Evolutionary conservation across 257 asterid species (phyloP), one percentile per base, ranked within the genome.

Genomic region (Solanum pinnatisectum): DNA sequence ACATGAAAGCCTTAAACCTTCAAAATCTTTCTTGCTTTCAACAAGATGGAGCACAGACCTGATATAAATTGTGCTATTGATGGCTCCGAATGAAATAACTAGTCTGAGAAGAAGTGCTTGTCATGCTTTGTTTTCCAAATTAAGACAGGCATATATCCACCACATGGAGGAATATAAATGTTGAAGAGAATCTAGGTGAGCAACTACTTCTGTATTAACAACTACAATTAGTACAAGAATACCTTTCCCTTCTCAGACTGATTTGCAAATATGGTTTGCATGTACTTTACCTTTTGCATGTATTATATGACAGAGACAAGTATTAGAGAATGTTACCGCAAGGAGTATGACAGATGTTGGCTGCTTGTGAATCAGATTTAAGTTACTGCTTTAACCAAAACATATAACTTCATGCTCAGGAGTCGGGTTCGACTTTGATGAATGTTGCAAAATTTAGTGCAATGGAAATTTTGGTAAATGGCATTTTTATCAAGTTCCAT

Each of bases 341-440:
- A 93, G 90, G 91, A 97, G 96, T 90, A 90, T 95, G 87, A 94
- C 91, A 70, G 88, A 88, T 49, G 94, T 90, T 85, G 93, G 95
- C 92, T 92, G 94, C 91, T 89, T 92, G 93, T 94, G 95, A 81
- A 97, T 92, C 87, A 90, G 92, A 88, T 95, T 94, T 87, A 97
- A 77, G 92, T 92, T 91, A 77, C 98, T 95, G 96, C 94, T 92
- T 74, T 37, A 76, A 27, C 49, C n/a, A 89, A 87, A 84, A 10
- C 59, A 10, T 39, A 36, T 5, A 72, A n/a, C 23, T 32, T 52
- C 65, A 44, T 25, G 37, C 40, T 42, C 67, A 56, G 10, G 84
- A 79, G 40, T 79, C 3, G 27, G 16, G 84, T 79, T 79, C 36
- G 9, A 44, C 84, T 44, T 44, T 25, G 15, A 44, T 27, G 33